These are phyloP conservation scores for Ensete glaucum DNA, from an alignment of 176 grass and related monocot species.

Conservation along the genomic window DNA sequence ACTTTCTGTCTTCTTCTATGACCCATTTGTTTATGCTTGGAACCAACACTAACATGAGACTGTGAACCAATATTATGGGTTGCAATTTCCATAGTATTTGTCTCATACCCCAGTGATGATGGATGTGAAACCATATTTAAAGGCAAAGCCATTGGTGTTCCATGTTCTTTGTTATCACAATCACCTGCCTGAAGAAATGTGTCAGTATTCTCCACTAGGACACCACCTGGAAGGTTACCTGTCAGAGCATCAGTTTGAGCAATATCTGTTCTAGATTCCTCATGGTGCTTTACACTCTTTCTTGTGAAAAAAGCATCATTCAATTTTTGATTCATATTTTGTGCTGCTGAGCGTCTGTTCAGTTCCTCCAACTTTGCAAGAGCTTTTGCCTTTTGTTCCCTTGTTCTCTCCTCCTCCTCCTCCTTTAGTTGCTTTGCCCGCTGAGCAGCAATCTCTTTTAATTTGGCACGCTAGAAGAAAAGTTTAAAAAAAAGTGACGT, in stretches of 20 bases:
- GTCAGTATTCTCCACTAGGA: conserved; percentile 14
- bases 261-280: conserved; percentile 24
- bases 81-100: conserved; percentile 19
- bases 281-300: conserved; percentile 19
- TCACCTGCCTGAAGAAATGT: conserved; percentile 14
- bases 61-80: conserved; percentile 20
- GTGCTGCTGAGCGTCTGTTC: conserved; percentile 54
- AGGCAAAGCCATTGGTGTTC: conserved; percentile 20
- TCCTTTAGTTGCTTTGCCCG: conserved; percentile 70
- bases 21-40: conserved; percentile 35
- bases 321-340: conserved; percentile 30
- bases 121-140: conserved; percentile 8
- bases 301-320: conserved; percentile 22
- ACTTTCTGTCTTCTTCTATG: conserved; percentile 60
- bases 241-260: conserved; percentile 16
- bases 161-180: conserved; percentile 16
- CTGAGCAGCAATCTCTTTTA: conserved; percentile 84
- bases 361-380: conserved; percentile 86
- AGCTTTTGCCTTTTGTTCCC: conserved; percentile 87
- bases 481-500: conserved; percentile 18
- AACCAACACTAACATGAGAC: conserved; percentile 8
- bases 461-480: conserved; percentile 49
- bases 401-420: conserved; percentile 83
- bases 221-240: conserved; percentile 16
- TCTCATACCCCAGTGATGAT: conserved; percentile 8